Percentiles rank a stretch among this genome's conserved stretches.
These are phyloP conservation scores for Globisporangium megalacanthum DNA, from an alignment of 352 stramenopile genomes.

Conservation along the genomic window DNA sequence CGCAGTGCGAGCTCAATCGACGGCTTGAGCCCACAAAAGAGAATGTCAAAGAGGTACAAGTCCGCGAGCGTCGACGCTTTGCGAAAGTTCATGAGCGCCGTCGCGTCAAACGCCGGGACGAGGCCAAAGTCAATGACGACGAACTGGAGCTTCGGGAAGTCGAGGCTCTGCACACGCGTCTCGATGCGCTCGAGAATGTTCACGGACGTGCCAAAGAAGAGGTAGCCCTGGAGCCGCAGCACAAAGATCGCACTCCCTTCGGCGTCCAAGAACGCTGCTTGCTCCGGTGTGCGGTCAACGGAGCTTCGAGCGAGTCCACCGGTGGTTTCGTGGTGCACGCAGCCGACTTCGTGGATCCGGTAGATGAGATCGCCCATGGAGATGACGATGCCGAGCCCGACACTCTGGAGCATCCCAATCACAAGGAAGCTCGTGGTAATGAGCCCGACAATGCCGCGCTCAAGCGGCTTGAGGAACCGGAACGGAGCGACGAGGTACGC, in stretches of 20 bases:
- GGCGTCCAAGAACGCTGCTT: slow-evolving; percentile 43
- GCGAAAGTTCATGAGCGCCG: slow-evolving; percentile 70
- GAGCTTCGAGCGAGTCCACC: slow-evolving; percentile 56
- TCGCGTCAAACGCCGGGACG: slow-evolving; percentile 72
- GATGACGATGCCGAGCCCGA: slow-evolving; percentile 70
- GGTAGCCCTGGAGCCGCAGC: slow-evolving; percentile 67
- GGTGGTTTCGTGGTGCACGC: slow-evolving; percentile 71
- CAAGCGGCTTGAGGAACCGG: slow-evolving; percentile 63
- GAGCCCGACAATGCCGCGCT: slow-evolving; percentile 53
- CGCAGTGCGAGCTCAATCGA: slow-evolving; percentile 40
- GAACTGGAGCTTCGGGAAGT: slow-evolving; percentile 53
- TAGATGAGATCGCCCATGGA: slow-evolving; percentile 79
- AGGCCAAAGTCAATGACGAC: slow-evolving; percentile 79
- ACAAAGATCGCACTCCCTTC: slow-evolving; percentile 64
- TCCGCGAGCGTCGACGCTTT: slow-evolving; percentile 57
- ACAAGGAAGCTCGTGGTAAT: slow-evolving; percentile 70
- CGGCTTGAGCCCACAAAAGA: slow-evolving; percentile 63
- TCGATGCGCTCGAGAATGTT: slow-evolving; percentile 75
- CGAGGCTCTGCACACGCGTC: slow-evolving; percentile 51
- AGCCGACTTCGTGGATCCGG: slow-evolving; percentile 72
- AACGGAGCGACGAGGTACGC: slow-evolving; percentile 72
- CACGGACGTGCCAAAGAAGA: slow-evolving; percentile 81
- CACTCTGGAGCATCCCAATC: slow-evolving; percentile 67
- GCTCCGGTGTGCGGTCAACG: slow-evolving; percentile 59
- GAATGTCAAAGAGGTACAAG: slow-evolving; percentile 69